A percentile compares a stretch with the other conserved stretches of the same genome.
These are phyloP conservation scores for Fusarium ramigenum DNA, from an alignment of 2,329 filamentous ascomycete genomes.

Conservation along the genomic window DNA sequence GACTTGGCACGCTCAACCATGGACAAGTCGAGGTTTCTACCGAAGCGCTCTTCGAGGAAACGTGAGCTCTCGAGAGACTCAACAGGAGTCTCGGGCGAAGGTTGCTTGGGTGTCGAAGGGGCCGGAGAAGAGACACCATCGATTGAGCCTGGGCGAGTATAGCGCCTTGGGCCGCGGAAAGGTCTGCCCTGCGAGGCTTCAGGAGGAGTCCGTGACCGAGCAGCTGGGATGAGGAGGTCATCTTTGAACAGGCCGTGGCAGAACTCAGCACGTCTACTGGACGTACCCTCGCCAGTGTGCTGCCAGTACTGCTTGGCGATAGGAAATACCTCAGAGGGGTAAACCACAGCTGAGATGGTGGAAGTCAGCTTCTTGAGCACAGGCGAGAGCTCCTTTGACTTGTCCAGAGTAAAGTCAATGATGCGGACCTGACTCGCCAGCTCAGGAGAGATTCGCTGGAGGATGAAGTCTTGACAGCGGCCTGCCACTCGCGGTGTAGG, in stretches of 20 bases:
- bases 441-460: slow-evolving; percentile 64
- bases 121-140: slow-evolving; percentile 25
- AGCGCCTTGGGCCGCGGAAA: slow-evolving; percentile 80
- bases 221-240: slow-evolving; percentile 60
- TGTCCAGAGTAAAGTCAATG: slow-evolving; percentile 71
- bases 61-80: slow-evolving; percentile 73
- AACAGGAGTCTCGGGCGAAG: slow-evolving; percentile 39
- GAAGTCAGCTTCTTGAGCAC: slow-evolving; percentile 66
- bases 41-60: slow-evolving; percentile 94
- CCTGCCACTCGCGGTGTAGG: slow-evolving; percentile 75
- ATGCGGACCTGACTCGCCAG: slow-evolving; percentile 60
- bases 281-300: slow-evolving; percentile 91
- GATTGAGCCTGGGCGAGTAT: slow-evolving; percentile 68
- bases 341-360: slow-evolving; percentile 75
- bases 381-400: slow-evolving; percentile 60
- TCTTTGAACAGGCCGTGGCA: slow-evolving; percentile 80
- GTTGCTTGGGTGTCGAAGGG: slow-evolving; percentile 19
- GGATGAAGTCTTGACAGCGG: slow-evolving; percentile 79
- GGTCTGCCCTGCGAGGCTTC: slow-evolving; percentile 45
- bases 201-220: slow-evolving; percentile 39
- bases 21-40: slow-evolving; percentile 84
- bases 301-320: slow-evolving; percentile 97
- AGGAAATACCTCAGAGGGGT: slow-evolving; percentile 71
- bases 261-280: slow-evolving; percentile 90
- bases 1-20: slow-evolving; percentile 84